Conservation (phyloP, 2,329 filamentous ascomycete genomes). For the Trichoderma semiorbis region DNA sequence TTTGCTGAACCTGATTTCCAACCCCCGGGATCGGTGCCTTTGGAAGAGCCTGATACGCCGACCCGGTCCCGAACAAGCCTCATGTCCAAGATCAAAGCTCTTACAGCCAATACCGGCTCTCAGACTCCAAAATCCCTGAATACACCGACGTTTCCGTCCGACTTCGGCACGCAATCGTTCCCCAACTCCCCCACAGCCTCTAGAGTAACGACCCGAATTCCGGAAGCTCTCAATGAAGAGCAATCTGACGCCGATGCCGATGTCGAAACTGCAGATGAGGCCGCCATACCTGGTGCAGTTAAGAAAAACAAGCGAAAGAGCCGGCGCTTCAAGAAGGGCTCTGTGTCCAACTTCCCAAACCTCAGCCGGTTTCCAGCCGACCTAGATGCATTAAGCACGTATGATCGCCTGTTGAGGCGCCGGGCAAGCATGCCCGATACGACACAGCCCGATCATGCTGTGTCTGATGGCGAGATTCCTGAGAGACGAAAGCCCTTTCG, state of each 20-base stretch:
- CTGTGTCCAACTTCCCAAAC: constrained; percentile 66
- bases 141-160: constrained; percentile 28
- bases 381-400: constrained; percentile 39
- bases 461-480: constrained; percentile 74
- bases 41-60: constrained; percentile 60
- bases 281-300: constrained; percentile 38
- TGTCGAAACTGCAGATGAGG: constrained; percentile 80
- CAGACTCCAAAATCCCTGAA: constrained; percentile 44
- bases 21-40: constrained; percentile 58
- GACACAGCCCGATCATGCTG: constrained; percentile 56
- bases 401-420: constrained; percentile 54
- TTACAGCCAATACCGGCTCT: constrained; percentile 54
- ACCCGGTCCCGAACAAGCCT: constrained; percentile 63
- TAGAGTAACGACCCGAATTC: constrained; percentile 47
- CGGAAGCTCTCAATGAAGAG: constrained; percentile 52
- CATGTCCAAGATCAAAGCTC: constrained; percentile 74
- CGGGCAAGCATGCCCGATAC: constrained; percentile 64
- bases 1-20: constrained; percentile 59
- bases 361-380: constrained; percentile 45
- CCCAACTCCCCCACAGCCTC: constrained; percentile 47
- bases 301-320: constrained; percentile 62
- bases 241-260: constrained; percentile 56
- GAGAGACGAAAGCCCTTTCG: constrained; percentile 53
- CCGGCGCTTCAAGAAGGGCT: constrained; percentile 50
- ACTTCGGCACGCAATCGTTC: constrained; percentile 39